A percentile compares a stretch with the other conserved stretches of the same genome.
Conservation (phyloP, 2,329 filamentous ascomycete genomes). For the Fusarium sp. region DNA sequence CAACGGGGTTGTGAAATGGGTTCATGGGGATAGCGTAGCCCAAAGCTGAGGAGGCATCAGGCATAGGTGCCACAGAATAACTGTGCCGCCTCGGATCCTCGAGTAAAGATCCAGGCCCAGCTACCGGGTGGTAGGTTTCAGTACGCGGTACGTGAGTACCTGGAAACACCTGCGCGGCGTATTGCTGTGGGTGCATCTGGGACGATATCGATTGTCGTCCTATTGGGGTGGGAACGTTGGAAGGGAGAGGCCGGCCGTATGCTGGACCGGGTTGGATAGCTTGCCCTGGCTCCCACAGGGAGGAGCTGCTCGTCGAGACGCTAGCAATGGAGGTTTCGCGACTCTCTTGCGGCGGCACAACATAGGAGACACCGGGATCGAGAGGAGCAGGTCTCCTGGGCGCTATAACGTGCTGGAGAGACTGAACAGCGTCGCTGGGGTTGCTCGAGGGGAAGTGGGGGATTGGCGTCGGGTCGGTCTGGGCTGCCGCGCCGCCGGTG, state of each 20-base stretch:
- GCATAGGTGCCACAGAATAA: slow-evolving; percentile 38
- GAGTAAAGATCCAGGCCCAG: slow-evolving; percentile 37
- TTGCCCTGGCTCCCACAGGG: slow-evolving; percentile 50
- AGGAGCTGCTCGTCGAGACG: slow-evolving; percentile 48
- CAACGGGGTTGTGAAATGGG: slow-evolving; percentile 35
- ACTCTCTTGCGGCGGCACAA: slow-evolving; percentile 47
- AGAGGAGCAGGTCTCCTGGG: slow-evolving; percentile 50
- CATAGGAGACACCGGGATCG: slow-evolving; percentile 44
- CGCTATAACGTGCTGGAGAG: slow-evolving; percentile 53
- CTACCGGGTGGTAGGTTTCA: slow-evolving; percentile 36
- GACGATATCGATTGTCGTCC: slow-evolving; percentile 38
- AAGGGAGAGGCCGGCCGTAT: slow-evolving; percentile 45
- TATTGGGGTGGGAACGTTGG: slow-evolving; percentile 38
- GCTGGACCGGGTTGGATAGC: slow-evolving; percentile 38
- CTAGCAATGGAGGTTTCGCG: slow-evolving; percentile 50
- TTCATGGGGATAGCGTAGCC: slow-evolving; percentile 44
- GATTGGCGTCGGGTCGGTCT: slow-evolving; percentile 35
- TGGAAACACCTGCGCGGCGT: slow-evolving; percentile 36
- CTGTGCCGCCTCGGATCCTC: slow-evolving; percentile 43
- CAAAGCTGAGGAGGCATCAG: slow-evolving; percentile 38
- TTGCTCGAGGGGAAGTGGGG: slow-evolving; percentile 39
- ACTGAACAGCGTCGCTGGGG: slow-evolving; percentile 45
- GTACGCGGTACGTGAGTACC: slow-evolving; percentile 36
- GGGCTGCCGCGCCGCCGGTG: slow-evolving; percentile 26
- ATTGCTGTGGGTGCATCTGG: slow-evolving; percentile 40